Evolutionary conservation across 192 early-diverging fungal genomes (phyloP), one percentile per base, ranked within the genome.

Genomic region (Dissophora ornata): DNA sequence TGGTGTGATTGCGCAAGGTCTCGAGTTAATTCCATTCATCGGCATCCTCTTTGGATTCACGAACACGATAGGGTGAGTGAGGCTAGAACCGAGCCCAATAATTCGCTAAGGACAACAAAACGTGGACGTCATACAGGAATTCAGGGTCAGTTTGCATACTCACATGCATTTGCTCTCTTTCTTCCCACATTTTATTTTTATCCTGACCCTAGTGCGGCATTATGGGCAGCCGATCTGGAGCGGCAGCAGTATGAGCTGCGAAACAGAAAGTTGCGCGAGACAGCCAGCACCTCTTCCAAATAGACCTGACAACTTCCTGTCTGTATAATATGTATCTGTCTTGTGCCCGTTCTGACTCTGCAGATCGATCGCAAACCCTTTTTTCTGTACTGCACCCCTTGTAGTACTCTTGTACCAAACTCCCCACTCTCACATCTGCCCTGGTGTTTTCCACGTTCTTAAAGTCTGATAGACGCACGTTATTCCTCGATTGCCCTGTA

Each of bases 1-100:
- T 58, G 79, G 83, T 21, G 61, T 84, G 33, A 75, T 84, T 42
- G 80, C 83, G 12, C 67, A 68, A 29, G 78, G 73, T 18, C 67
- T 84, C 28, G 83, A 84, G 62, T 62, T 81, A 71, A 50, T 84
- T 42, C 83, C 83, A 15, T 71, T 81, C 60, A 49, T 71, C 22
- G 83, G 83, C 2, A 80, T 79, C 62, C 38, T 81, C 45, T 84
- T 84, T 80, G 67, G 63, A n/a, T 84, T 78, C 50, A 82, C 83
- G 34, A 84, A 82, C 61, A 71, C 78, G 22, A 79, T 84, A 62
- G 83, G 83, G 83, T 84, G 80, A 80, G 67, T 61, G 29, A 52
- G 0, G 25, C 32, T 30, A 4, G 24, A 48, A 48, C 21, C 4
- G 6, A 29, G 26, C 49, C 12, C 10, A 25, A 38, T 38, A 38